Evolutionary conservation across 495 filamentous ascomycete species (phyloP).

Genomic region (Penicillium steckii): DNA sequence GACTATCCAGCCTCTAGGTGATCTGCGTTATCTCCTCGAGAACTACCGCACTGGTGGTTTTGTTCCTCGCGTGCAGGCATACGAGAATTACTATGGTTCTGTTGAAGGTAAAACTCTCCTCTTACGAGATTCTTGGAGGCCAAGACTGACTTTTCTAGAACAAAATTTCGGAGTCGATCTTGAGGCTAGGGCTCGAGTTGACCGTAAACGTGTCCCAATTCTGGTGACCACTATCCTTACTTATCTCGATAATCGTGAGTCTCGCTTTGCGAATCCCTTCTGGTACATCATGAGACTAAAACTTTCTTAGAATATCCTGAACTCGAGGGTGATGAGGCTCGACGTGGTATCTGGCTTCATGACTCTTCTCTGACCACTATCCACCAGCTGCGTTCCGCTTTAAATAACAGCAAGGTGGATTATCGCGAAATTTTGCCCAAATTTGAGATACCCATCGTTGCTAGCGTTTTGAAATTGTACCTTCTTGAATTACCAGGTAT

Average conservation of each 20-base stretch:
- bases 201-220: constrained; percentile 91
- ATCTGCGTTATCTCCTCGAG: constrained; percentile 94
- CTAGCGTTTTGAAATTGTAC: constrained; percentile 91
- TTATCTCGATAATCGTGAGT: constrained; percentile 82
- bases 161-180: constrained; percentile 98
- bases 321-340: constrained; percentile 92
- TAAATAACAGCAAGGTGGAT: constrained; percentile 89
- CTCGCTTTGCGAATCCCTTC: background rate
- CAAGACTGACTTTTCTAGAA: constrained; percentile 50
- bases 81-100: constrained; percentile 99
- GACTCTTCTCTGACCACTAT: constrained; percentile 85
- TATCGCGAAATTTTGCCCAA: constrained; percentile 72
- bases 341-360: constrained; percentile 88
- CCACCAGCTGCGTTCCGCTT: constrained; percentile 73
- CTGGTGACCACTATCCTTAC: constrained; percentile 91
- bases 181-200: constrained; percentile 86
- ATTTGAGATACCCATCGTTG: constrained; percentile 91
- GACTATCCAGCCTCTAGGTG: constrained; percentile 88
- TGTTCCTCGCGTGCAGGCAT: constrained; percentile 84
- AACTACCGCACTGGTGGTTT: constrained; percentile 96
- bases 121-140: background rate
- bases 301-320: constrained; percentile 74
- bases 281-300: constrained; percentile 9
- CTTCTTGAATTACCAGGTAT: constrained; percentile 91
- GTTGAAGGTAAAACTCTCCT: constrained; percentile 62